Percentiles rank a stretch among this genome's conserved stretches.
These are phyloP conservation scores for Nakazawaea populi DNA, from an alignment of 805 yeast genomes.

Conservation along the genomic window DNA sequence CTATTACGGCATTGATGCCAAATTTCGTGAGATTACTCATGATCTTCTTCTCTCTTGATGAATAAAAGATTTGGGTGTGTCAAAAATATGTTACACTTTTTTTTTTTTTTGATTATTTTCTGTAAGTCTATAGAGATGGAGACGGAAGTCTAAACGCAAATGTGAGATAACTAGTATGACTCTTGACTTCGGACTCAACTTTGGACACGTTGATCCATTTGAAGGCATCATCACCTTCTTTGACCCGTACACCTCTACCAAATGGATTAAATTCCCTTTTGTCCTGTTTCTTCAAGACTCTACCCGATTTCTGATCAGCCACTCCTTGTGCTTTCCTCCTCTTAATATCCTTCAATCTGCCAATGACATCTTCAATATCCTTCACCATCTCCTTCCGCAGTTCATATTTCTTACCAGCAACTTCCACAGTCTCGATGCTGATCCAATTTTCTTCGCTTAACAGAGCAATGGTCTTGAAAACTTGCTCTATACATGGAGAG, in stretches of 20 bases:
- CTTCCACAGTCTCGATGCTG: slow-evolving; percentile 86
- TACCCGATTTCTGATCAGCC: slow-evolving; percentile 30
- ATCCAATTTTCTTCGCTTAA: slow-evolving; percentile 77
- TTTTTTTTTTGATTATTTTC: too few species aligned
- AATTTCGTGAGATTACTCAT: background rate
- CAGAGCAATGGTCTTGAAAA: slow-evolving; percentile 75
- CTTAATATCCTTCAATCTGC: slow-evolving; percentile 74
- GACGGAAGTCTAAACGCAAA: slow-evolving; percentile 57
- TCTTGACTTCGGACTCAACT: slow-evolving; percentile 79
- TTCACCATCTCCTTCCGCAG: slow-evolving; percentile 86
- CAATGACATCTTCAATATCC: slow-evolving; percentile 72
- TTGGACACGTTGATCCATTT: slow-evolving; percentile 83
- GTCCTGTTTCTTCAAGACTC: slow-evolving; percentile 13
- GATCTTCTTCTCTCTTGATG: too few species aligned
- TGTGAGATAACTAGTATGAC: slow-evolving; percentile 90
- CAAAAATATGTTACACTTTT: too few species aligned
- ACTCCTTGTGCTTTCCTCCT: slow-evolving; percentile 62
- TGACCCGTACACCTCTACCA: slow-evolving; percentile 80
- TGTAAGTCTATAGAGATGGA: slow-evolving; percentile 13
- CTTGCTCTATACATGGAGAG: slow-evolving; percentile 98
- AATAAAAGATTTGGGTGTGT: too few species aligned
- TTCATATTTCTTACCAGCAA: slow-evolving; percentile 81
- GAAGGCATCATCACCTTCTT: slow-evolving; percentile 79
- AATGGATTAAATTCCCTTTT: slow-evolving; percentile 69
- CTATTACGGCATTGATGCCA: too few species aligned